Percentiles rank a stretch among this genome's conserved stretches.
phyloP scores from a whole-genome alignment of 1,284 basidiomycete genomes.

The Leccinum angustisporum region DNA sequence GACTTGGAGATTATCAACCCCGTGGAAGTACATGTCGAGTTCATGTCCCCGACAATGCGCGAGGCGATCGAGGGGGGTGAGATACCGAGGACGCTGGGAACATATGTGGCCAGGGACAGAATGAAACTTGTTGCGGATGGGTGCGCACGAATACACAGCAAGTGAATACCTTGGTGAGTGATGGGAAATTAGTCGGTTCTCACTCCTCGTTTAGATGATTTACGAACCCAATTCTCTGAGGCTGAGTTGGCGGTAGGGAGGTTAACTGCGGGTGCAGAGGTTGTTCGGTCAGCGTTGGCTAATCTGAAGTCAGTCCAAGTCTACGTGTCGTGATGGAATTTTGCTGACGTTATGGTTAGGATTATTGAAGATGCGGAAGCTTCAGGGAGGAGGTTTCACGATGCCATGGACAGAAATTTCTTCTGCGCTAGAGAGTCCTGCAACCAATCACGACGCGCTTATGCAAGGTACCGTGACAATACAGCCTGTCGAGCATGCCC shows the following conservation, averaged over 20 bases:
- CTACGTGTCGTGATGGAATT: background rate
- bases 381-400: constrained; percentile 54
- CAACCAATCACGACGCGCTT: constrained; percentile 49
- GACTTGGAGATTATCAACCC: constrained; percentile 67
- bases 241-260: constrained; percentile 53
- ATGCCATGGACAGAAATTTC: constrained; percentile 56
- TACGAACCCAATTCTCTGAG: constrained; percentile 52
- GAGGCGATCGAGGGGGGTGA: constrained; percentile 69
- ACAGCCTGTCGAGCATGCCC: background rate
- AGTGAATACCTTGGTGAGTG: constrained; percentile 21
- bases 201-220: constrained; percentile 46
- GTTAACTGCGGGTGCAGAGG: constrained; percentile 59
- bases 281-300: constrained; percentile 51
- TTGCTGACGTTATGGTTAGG: constrained; percentile 36
- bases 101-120: constrained; percentile 74
- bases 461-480: constrained; percentile 49
- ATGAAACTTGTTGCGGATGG: constrained; percentile 79
- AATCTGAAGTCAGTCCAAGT: constrained; percentile 46
- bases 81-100: constrained; percentile 66
- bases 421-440: constrained; percentile 55
- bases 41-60: constrained; percentile 62
- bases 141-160: constrained; percentile 70
- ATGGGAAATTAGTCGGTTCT: background rate
- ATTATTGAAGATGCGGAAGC: constrained; percentile 59
- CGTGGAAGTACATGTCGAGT: constrained; percentile 70